Percentiles rank a stretch among this genome's conserved stretches.
Conservation (phyloP, 768 basidiomycete species). For the Boletus huronensis region DNA sequence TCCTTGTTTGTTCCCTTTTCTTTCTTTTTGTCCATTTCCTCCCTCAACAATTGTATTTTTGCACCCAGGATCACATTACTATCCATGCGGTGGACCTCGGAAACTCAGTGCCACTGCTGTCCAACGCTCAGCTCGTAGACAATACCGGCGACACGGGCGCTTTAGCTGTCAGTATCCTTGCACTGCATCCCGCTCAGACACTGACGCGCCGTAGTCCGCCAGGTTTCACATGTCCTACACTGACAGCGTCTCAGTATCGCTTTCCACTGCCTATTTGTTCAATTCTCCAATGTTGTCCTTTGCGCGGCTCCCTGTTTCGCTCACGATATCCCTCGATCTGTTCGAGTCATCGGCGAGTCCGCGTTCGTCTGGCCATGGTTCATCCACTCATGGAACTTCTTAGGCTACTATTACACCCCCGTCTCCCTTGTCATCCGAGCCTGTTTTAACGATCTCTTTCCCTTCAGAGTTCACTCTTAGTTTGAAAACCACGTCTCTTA, state of each 20-base stretch:
- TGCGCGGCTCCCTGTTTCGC: constrained; percentile 75
- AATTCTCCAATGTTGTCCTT: constrained; percentile 83
- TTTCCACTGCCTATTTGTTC: constrained; percentile 79
- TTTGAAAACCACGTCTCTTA: constrained; percentile 83
- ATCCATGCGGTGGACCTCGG: constrained; percentile 86
- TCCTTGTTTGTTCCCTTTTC: constrained; percentile 49
- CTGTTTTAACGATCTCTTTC: constrained; percentile 68
- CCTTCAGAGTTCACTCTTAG: constrained; percentile 85
- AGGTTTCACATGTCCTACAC: constrained; percentile 83
- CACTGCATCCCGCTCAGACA: neutral
- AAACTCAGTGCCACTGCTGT: constrained; percentile 71
- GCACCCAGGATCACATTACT: constrained; percentile 74
- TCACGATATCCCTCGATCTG: constrained; percentile 73
- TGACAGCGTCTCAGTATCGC: constrained; percentile 79
- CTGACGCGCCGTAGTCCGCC: constrained; percentile 52
- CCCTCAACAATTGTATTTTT: constrained; percentile 4
- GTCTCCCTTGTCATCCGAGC: constrained; percentile 45
- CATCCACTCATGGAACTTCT: constrained; percentile 1
- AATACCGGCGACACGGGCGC: constrained; percentile 8
- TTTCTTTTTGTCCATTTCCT: neutral
- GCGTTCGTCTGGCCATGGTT: neutral
- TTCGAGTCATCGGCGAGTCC: constrained; percentile 63
- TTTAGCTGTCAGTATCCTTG: constrained; percentile 30
- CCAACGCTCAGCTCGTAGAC: constrained; percentile 55
- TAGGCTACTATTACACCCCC: constrained; percentile 69